These are phyloP conservation scores for Leersia perrieri DNA, from an alignment of 176 grass and related monocot genomes.

Conservation along the genomic window DNA sequence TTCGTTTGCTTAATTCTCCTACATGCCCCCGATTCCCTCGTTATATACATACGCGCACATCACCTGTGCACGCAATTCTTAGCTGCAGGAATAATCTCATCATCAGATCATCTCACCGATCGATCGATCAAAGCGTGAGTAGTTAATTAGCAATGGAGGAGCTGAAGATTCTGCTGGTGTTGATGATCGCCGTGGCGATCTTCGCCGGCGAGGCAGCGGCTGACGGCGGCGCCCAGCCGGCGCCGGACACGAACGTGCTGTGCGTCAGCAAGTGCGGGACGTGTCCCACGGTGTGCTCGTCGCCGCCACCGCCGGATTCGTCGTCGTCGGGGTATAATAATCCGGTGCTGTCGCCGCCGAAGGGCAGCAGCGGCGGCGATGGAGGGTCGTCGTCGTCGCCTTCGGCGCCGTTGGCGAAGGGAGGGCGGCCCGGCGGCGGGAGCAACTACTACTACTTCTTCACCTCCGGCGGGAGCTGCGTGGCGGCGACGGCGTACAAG, in stretches of 20 bases:
- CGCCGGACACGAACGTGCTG: constrained; percentile 47
- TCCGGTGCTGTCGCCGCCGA: neutral
- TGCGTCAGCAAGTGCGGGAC: constrained; percentile 76
- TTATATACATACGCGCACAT: no score
- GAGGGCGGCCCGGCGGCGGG: constrained; percentile 4
- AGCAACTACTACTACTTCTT: constrained; percentile 53
- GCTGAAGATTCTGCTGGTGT: neutral
- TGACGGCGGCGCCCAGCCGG: neutral
- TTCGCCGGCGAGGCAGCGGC: neutral
- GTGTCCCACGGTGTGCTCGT: constrained; percentile 59
- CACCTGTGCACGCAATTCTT: neutral
- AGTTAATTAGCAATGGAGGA: constrained; percentile 12
- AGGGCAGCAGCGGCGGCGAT: neutral
- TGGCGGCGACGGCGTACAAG: neutral
- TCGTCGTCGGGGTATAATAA: neutral
- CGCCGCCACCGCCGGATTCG: constrained; percentile 21
- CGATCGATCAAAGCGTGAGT: no score
- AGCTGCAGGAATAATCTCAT: constrained; percentile 5
- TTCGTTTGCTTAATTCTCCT: no score
- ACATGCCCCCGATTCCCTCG: no score
- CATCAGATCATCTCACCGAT: neutral
- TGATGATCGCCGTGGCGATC: neutral
- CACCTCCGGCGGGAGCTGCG: constrained; percentile 36
- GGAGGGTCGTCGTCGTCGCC: constrained; percentile 30
- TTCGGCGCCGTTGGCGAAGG: constrained; percentile 4